Evolutionary conservation across 495 filamentous ascomycete species (phyloP).

Genomic region (Thozetella sp.): DNA sequence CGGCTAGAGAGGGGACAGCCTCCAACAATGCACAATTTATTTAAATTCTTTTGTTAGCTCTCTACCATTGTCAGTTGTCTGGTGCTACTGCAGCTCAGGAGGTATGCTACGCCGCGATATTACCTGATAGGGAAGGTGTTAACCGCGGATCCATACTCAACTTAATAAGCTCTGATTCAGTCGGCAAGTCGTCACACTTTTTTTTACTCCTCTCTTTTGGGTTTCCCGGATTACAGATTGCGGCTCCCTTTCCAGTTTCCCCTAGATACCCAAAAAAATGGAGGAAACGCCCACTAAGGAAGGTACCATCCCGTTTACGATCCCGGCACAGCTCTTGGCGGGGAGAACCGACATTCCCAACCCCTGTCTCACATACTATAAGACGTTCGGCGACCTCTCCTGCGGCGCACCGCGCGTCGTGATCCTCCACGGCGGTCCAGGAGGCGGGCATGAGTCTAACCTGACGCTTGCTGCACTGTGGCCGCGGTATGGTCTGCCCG

Average conservation of each 20-base stretch:
- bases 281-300: not conserved
- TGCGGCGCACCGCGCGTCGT: conserved; percentile 30
- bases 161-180: not conserved
- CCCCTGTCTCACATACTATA: conserved; percentile 32
- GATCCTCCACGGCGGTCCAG: conserved; percentile 45
- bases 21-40: not conserved
- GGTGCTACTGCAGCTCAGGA: not conserved
- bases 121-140: not conserved
- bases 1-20: not conserved
- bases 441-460: conserved; percentile 41
- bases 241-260: not conserved
- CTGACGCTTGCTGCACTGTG: conserved; percentile 33
- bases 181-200: not conserved
- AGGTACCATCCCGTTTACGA: not conserved
- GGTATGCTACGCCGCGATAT: not conserved
- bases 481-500: too few species aligned
- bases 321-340: not conserved
- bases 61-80: not conserved
- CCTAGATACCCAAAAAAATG: not conserved
- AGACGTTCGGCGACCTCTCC: conserved; percentile 25
- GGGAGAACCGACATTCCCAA: not conserved
- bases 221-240: not conserved
- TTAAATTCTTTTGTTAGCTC: not conserved
- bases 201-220: not conserved
- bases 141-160: not conserved